phyloP scores from a whole-genome alignment of 257 asterid species.

The Verbena officinalis region DNA sequence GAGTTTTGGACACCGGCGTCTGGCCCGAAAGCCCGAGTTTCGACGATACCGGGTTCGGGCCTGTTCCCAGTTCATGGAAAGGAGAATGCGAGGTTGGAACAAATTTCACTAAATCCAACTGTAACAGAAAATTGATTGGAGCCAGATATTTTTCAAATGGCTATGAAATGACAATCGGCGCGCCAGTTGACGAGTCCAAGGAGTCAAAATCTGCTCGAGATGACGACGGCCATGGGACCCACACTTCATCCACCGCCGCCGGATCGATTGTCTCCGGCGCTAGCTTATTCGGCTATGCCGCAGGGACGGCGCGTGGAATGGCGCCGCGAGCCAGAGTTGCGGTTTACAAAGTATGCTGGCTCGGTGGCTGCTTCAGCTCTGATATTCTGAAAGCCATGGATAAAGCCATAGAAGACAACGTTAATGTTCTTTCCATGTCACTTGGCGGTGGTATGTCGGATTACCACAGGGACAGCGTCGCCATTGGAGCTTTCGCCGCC shows the following conservation, averaged over 20 bases:
- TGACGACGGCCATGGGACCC: slow-evolving; percentile 96
- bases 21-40: slow-evolving; percentile 97
- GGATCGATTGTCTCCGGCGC: slow-evolving; percentile 73
- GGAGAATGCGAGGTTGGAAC: slow-evolving; percentile 76
- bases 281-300: slow-evolving; percentile 72
- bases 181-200: slow-evolving; percentile 57
- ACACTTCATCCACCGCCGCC: slow-evolving; percentile 85
- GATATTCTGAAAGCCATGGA: slow-evolving; percentile 86
- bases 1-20: slow-evolving; percentile 82
- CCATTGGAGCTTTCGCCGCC: slow-evolving; percentile 78
- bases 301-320: slow-evolving; percentile 95
- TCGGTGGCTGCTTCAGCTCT: slow-evolving; percentile 80
- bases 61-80: slow-evolving; percentile 74
- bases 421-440: slow-evolving; percentile 70
- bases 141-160: slow-evolving; percentile 75
- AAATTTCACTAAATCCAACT: slow-evolving; percentile 53
- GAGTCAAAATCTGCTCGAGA: slow-evolving; percentile 85
- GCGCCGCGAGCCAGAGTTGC: slow-evolving; percentile 80
- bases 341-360: slow-evolving; percentile 80
- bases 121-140: slow-evolving; percentile 79
- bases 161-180: slow-evolving; percentile 71
- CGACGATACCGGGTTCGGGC: slow-evolving; percentile 68
- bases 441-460: slow-evolving; percentile 76
- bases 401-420: slow-evolving; percentile 74
- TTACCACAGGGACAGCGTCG: slow-evolving; percentile 59